phyloP scores from a whole-genome alignment of 2,329 filamentous ascomycete genomes.

The Elsinoe necatrix region DNA sequence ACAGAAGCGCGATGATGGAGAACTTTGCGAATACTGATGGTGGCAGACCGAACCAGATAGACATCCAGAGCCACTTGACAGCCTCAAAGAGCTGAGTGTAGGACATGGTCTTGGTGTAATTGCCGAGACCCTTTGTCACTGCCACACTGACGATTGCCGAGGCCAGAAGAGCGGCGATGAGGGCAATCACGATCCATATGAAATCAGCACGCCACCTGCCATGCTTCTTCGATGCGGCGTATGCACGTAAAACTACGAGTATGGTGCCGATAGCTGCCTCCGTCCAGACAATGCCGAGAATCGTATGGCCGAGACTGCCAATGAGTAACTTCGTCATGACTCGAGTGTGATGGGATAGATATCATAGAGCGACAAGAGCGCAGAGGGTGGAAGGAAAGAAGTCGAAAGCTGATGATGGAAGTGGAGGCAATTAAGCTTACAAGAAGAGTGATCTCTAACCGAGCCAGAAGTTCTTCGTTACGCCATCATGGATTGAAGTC shows the following conservation, averaged over 20 bases:
- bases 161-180: neutral
- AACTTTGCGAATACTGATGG: conserved; percentile 8
- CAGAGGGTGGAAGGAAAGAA: neutral
- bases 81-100: conserved; percentile 2
- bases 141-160: neutral
- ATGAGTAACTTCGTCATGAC: neutral
- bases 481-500: neutral
- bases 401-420: neutral
- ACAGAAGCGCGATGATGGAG: conserved; percentile 14
- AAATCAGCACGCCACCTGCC: conserved; percentile 9
- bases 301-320: neutral
- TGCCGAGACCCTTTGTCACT: conserved; percentile 4
- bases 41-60: neutral
- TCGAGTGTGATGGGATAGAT: neutral
- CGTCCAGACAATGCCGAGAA: conserved; percentile 5
- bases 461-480: neutral
- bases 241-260: neutral
- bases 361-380: neutral
- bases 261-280: neutral
- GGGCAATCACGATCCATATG: conserved; percentile 7
- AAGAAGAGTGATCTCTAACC: neutral
- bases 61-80: neutral
- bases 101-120: conserved; percentile 1
- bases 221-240: conserved; percentile 7
- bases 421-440: conserved; percentile 1